Conservation (phyloP, 345 rosid species). For the Syzygium grande region DNA sequence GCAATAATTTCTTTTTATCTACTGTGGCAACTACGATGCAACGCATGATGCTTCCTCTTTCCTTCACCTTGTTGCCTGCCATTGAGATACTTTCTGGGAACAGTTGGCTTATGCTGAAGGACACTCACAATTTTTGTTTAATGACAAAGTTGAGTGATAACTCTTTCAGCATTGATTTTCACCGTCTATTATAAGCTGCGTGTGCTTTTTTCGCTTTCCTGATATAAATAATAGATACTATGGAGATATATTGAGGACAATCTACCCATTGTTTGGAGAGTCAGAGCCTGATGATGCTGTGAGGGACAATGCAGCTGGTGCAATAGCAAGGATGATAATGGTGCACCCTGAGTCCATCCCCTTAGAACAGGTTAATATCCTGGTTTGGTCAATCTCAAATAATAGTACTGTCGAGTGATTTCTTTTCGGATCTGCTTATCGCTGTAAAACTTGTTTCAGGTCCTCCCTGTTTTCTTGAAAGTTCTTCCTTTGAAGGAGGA, state of each 20-base stretch:
- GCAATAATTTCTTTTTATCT: neutral
- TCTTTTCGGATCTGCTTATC: neutral
- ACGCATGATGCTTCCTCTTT: neutral
- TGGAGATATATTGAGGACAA: constrained; percentile 63
- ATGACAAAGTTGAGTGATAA: neutral
- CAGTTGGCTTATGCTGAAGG: neutral
- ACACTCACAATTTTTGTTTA: neutral
- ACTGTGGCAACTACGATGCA: neutral
- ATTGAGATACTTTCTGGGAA: neutral
- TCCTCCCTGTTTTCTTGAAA: constrained; percentile 84
- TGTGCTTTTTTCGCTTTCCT: constrained; percentile 20
- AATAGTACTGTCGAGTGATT: neutral
- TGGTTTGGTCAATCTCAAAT: neutral
- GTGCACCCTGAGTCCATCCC: constrained; percentile 83
- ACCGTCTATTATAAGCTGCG: neutral
- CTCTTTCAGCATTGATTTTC: constrained; percentile 3
- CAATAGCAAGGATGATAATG: constrained; percentile 96
- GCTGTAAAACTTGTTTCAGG: constrained; percentile 27
- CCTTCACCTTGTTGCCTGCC: neutral
- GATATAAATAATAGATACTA: constrained; percentile 51
- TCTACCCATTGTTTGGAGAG: constrained; percentile 84
- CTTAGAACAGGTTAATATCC: constrained; percentile 62
- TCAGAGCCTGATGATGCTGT: constrained; percentile 93
- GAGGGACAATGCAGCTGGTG: constrained; percentile 98
- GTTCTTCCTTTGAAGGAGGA: constrained; percentile 94